These are phyloP conservation scores for Vaccinium myrtillus DNA, from an alignment of 148 eudicot genomes.

Conservation along the genomic window DNA sequence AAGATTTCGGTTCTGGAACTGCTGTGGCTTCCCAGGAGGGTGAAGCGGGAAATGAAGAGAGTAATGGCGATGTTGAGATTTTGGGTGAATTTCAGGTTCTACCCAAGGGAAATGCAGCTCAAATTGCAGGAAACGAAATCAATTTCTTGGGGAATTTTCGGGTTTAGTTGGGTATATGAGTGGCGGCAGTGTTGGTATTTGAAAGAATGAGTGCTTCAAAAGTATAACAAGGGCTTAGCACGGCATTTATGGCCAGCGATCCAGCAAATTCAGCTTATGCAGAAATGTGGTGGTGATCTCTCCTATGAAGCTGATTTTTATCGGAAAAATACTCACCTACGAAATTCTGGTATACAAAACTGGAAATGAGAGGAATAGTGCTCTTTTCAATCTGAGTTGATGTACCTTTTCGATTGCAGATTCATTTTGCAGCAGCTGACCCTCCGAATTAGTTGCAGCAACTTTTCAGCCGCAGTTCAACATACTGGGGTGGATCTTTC, in stretches of 20 bases:
- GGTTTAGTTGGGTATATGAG: neutral
- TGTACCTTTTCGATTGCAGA: neutral
- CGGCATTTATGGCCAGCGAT: neutral
- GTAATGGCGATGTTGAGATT: neutral
- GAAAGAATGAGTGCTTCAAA: slow-evolving; percentile 9
- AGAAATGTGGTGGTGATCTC: neutral
- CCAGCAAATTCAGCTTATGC: neutral
- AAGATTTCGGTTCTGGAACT: slow-evolving; percentile 9
- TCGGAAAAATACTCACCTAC: neutral
- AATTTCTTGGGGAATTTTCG: neutral
- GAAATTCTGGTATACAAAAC: neutral
- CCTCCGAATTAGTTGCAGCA: neutral
- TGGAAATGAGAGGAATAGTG: neutral
- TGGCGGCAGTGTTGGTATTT: neutral
- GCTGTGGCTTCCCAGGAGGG: slow-evolving; percentile 3
- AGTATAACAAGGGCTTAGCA: neutral
- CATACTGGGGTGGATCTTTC: neutral
- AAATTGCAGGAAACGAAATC: slow-evolving; percentile 10
- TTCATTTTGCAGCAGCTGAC: neutral
- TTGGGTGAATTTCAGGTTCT: slow-evolving; percentile 11
- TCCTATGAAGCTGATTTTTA: neutral
- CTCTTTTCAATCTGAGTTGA: neutral
- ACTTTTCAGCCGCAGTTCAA: neutral
- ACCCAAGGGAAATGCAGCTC: slow-evolving; percentile 16
- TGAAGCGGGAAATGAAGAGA: slow-evolving; percentile 15